phyloP scores from a whole-genome alignment of 331 rosid species.

The Arachis monticola region DNA sequence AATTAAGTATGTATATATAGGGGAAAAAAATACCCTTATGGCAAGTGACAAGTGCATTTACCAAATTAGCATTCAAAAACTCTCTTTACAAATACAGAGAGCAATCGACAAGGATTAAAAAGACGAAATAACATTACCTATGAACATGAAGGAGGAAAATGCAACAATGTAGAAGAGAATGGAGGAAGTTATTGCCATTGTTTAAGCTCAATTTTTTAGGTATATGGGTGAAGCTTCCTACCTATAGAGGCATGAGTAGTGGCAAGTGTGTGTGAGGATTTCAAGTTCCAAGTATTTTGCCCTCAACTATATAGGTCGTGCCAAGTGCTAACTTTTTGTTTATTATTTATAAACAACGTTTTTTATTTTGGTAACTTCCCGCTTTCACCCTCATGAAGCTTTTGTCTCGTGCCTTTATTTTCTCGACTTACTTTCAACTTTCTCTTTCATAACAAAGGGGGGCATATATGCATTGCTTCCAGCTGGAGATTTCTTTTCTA shows the following conservation, averaged over 20 bases:
- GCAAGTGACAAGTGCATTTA: not conserved
- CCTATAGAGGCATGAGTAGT: conserved; percentile 37
- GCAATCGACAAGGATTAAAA: conserved; percentile 23
- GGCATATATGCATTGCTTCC: conserved; percentile 85
- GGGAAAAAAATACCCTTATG: not conserved
- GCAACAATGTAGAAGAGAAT: conserved; percentile 38
- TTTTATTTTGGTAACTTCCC: conserved; percentile 33
- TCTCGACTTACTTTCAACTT: conserved; percentile 46
- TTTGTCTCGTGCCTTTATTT: conserved; percentile 47
- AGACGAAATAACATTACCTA: conserved; percentile 46
- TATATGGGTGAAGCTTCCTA: conserved; percentile 24
- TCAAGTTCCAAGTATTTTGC: conserved; percentile 32
- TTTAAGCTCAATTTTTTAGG: conserved; percentile 24
- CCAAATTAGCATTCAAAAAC: not conserved
- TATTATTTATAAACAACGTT: conserved; percentile 16
- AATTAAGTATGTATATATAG: not conserved
- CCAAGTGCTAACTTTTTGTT: conserved; percentile 44
- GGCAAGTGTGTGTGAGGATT: conserved; percentile 2
- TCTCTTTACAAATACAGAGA: conserved; percentile 14
- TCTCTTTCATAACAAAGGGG: conserved; percentile 52
- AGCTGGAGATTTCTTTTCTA: conserved; percentile 55
- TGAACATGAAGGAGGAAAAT: conserved; percentile 44
- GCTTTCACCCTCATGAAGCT: conserved; percentile 42
- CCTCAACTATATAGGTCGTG: conserved; percentile 38
- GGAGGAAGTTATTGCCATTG: conserved; percentile 56